A percentile compares a stretch with the other conserved stretches of the same genome.
phyloP scores from a whole-genome alignment of 2,329 filamentous ascomycete genomes.

The Cercospora sojina region DNA sequence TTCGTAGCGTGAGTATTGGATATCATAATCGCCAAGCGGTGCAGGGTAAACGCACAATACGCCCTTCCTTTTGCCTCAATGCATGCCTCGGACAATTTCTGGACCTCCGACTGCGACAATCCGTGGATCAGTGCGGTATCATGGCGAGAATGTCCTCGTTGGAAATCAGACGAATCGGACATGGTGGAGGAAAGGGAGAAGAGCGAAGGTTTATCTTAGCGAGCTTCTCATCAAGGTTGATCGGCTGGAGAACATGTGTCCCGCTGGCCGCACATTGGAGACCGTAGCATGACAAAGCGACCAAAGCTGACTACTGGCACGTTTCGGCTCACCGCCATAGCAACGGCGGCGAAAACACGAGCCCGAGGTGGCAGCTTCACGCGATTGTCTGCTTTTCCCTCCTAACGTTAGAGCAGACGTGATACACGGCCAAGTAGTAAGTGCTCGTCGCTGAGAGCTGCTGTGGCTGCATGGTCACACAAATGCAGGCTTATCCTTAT shows the following conservation, averaged over 20 bases:
- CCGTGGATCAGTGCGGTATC: conserved; percentile 48
- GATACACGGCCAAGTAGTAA: background rate
- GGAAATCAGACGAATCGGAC: conserved; percentile 33
- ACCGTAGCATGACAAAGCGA: background rate
- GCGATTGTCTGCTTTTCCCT: background rate
- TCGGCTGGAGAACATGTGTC: conserved; percentile 1
- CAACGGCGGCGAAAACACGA: background rate
- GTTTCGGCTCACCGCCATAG: background rate
- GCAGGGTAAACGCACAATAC: conserved; percentile 62
- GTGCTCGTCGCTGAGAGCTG: background rate
- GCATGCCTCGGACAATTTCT: conserved; percentile 61
- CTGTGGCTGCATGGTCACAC: background rate
- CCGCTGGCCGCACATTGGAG: background rate
- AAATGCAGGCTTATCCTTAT: conserved; percentile 9
- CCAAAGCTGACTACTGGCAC: background rate
- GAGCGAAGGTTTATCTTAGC: conserved; percentile 16
- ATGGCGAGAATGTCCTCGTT: conserved; percentile 39
- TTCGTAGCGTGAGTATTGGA: background rate
- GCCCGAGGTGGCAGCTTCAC: background rate
- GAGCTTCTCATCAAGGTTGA: background rate
- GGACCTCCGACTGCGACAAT: conserved; percentile 64
- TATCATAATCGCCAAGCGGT: background rate
- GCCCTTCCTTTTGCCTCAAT: conserved; percentile 72
- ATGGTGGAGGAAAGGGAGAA: conserved; percentile 37
- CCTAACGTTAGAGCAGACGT: background rate